Base-by-base conservation (phyloP, 441 rosid species). In the Codiaeum variegatum region DNA sequence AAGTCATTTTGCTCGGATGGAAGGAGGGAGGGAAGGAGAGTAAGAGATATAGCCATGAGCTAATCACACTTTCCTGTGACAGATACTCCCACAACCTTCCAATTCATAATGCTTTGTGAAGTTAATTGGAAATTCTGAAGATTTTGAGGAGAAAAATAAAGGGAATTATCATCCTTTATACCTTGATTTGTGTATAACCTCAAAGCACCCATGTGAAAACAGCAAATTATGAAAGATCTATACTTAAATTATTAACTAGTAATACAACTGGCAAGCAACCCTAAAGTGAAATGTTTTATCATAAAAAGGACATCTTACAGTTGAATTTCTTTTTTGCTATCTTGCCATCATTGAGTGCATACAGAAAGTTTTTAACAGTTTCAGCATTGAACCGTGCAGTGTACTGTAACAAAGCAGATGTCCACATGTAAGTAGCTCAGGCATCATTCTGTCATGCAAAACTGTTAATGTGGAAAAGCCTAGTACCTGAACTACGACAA, bases 401-500 rank as follows among this genome's bases (percentile, higher is more conserved):
- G 77, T 91, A 89, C 96, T 91, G 82, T 75, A 73, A 80, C 29
- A 80, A 71, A 75, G 62, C 52, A 73, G 63, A 66, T 66, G 18
- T 26, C 70, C 63, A 70, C 2, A 47, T 26, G 46, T 68, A 70
- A 73, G 73, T 66, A 16, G 67, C 52, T 42, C 40, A 55, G 16
- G 32, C 49, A 71, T 31, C 72, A n/a, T n/a, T 10, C 61, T 29
- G 47, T 70, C 52, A 21, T 51, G 36, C 64, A 81, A 66, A 66
- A 40, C 5, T 32, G 42, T 54, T 15, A 28, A 13, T 52, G 11
- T 21, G 47, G 52, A 36, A 42, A 69, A 73, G 3, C 16, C 42
- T 65, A 38, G 60, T 83, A 94, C 98, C 96, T 91, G 97, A 82
- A 94, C 94, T 18, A 94, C 91, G 62, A 90, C 93, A 56, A 88